Evolutionary conservation across 805 yeast genomes (phyloP).

Genomic region (Pichia insulana): DNA sequence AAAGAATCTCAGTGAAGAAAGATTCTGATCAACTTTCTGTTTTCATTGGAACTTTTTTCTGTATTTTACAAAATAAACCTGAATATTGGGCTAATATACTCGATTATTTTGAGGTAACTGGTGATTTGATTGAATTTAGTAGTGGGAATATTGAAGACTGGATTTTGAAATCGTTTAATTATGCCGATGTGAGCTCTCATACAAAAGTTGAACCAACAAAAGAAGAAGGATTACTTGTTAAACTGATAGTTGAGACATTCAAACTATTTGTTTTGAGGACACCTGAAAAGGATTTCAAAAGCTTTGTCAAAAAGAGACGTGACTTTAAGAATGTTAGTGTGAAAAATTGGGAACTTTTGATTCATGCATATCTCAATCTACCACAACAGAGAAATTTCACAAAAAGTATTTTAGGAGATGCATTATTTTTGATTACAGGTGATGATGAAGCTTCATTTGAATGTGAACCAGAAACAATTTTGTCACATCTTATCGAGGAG

Average conservation of each 20-base stretch:
- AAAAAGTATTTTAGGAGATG: slow-evolving; percentile 33
- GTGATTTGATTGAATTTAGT: slow-evolving; percentile 12
- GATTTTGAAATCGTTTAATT: slow-evolving; percentile 28
- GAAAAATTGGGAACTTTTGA: slow-evolving; percentile 37
- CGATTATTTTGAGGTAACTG: slow-evolving; percentile 22
- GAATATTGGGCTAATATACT: slow-evolving; percentile 55
- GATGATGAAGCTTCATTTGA: slow-evolving; percentile 58
- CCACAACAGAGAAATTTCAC: slow-evolving; percentile 40
- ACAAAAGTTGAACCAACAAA: slow-evolving; percentile 35
- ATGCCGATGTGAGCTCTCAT: slow-evolving; percentile 13
- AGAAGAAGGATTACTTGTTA: slow-evolving; percentile 62
- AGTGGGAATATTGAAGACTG: slow-evolving; percentile 27
- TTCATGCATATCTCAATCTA: slow-evolving; percentile 36
- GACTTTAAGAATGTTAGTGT: slow-evolving; percentile 12
- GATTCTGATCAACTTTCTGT: slow-evolving; percentile 47
- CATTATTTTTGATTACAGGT: slow-evolving; percentile 32
- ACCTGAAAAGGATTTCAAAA: slow-evolving; percentile 17
- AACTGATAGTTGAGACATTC: slow-evolving; percentile 43
- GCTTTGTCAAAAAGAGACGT: slow-evolving; percentile 20
- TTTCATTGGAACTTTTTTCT: slow-evolving; percentile 69
- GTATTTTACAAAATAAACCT: slow-evolving; percentile 77
- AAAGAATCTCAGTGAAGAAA: slow-evolving; percentile 22
- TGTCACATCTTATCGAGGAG: slow-evolving; percentile 25
- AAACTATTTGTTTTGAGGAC: slow-evolving; percentile 30
- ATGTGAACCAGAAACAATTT: slow-evolving; percentile 65